Evolutionary conservation across 2,329 filamentous ascomycete genomes (phyloP).

Genomic region (Beauveria varroae): DNA sequence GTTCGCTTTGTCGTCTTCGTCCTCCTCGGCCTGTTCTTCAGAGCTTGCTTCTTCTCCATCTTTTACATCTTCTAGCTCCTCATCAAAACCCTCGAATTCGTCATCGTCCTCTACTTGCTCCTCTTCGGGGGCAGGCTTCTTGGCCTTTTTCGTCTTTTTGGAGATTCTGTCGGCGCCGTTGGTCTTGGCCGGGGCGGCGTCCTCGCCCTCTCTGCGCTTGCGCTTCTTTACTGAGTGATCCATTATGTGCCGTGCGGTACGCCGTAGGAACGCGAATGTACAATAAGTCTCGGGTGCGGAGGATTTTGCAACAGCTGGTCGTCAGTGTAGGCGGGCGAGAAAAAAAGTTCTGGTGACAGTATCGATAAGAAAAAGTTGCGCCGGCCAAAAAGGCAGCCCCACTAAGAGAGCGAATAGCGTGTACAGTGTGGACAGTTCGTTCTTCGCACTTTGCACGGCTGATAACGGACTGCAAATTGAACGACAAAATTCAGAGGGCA

Average conservation of each 20-base stretch:
- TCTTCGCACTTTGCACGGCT: conserved; percentile 14
- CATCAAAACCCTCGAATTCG: conserved; percentile 23
- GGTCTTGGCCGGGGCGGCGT: conserved; percentile 19
- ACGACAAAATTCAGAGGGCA: background rate
- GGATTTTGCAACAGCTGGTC: background rate
- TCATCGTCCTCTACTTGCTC: conserved; percentile 21
- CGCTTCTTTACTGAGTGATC: conserved; percentile 35
- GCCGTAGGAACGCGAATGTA: background rate
- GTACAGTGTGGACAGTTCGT: background rate
- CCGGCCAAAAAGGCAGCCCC: background rate
- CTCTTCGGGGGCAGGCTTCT: conserved; percentile 24
- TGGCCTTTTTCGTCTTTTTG: conserved; percentile 36
- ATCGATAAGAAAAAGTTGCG: conserved; percentile 11
- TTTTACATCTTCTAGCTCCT: conserved; percentile 19
- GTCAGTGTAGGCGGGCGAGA: background rate
- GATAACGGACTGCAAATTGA: background rate
- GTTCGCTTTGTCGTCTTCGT: conserved; percentile 22
- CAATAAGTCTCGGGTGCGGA: background rate
- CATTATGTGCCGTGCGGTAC: conserved; percentile 19
- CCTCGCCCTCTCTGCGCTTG: conserved; percentile 30
- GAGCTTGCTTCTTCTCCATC: conserved; percentile 22
- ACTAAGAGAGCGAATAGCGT: background rate
- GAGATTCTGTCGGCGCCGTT: conserved; percentile 13
- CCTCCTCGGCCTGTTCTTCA: conserved; percentile 24
- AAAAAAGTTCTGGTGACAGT: conserved; percentile 12